phyloP scores from a whole-genome alignment of 1,284 basidiomycete species.

The Apiotrichum veenhuisii region DNA sequence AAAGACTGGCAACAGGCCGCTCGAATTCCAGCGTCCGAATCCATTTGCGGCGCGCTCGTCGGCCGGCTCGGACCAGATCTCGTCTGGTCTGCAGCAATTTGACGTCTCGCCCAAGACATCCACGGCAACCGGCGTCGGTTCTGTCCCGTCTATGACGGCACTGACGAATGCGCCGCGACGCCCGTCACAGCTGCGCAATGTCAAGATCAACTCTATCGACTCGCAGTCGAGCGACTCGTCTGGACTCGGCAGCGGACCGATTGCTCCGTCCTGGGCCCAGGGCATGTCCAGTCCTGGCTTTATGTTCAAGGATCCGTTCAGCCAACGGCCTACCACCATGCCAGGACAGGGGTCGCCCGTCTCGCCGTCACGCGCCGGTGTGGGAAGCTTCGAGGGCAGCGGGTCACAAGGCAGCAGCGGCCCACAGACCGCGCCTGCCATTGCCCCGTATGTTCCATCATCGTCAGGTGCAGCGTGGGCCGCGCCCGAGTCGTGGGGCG shows the following conservation, averaged over 20 bases:
- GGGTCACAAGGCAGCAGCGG: neutral
- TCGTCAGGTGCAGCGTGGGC: conserved; percentile 49
- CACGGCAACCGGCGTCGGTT: conserved; percentile 10
- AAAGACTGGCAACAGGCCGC: neutral
- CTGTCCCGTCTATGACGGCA: neutral
- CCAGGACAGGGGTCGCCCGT: neutral
- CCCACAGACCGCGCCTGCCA: conserved; percentile 1
- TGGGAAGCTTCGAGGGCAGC: neutral
- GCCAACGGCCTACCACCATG: neutral
- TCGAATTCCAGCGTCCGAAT: conserved; percentile 6
- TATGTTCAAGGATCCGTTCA: conserved; percentile 46
- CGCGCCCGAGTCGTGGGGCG: conserved; percentile 56
- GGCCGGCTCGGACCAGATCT: conserved; percentile 9
- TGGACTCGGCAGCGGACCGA: conserved; percentile 21
- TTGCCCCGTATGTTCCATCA: conserved; percentile 12
- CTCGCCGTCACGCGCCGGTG: neutral
- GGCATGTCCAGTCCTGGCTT: conserved; percentile 15
- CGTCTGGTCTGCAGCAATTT: conserved; percentile 30
- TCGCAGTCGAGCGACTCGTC: conserved; percentile 26
- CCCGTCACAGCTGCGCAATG: conserved; percentile 46
- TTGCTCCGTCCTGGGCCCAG: conserved; percentile 38
- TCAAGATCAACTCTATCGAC: conserved; percentile 39
- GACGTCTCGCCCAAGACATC: conserved; percentile 33
- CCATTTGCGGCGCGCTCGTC: conserved; percentile 12
- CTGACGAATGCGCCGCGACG: conserved; percentile 37